Evolutionary conservation across 805 yeast species (phyloP), one percentile per base, ranked within the genome.

Genomic region (Hanseniaspora hatyaiensis): DNA sequence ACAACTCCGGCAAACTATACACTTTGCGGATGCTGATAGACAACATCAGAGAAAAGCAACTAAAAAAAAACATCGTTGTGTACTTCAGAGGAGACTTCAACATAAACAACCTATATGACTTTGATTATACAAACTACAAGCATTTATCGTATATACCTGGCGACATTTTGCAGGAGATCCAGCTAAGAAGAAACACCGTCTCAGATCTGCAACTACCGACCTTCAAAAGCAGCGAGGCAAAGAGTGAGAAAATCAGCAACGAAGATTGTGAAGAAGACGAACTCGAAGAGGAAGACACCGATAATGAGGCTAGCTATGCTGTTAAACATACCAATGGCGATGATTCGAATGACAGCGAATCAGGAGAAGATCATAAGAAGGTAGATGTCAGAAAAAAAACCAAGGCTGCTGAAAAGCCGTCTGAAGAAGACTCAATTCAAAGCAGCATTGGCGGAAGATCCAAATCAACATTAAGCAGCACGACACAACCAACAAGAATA

Each of bases 401-500:
- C 2, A 26, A 28, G n/a, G 4, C 46, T n/a, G n/a, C n/a, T n/a
- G n/a, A n/a, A 8, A 32, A 42, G 11, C 6, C 26, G 2, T n/a
- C 19, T 2, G 23, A 34, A 28, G 38, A 43, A 32, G 47, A 43
- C n/a, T 28, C 31, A 4, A 43, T 43, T 16, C 47, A 43, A 36
- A 43, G 38, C 36, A 43, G 41, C 11, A 43, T 43, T 12, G 40
- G 40, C 6, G 47, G 47, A 20, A 28, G 47, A 29, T 43, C 47
- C 4, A 20, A 38, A n/a, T 29, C 47, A 18, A 28, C 41, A 1
- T 36, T 43, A 16, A 43, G 47, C 8, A 34, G 41, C 19, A 43
- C 47, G 8, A 43, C 47, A 2, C 47, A 43, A 23, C 47, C 40
- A 1, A 43, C 47, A 31, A 43, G 47, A 36, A 43, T 80, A 40